Base-by-base conservation (phyloP, 1,139 yeast genomes). In the Entelexis sorbosivorans region DNA sequence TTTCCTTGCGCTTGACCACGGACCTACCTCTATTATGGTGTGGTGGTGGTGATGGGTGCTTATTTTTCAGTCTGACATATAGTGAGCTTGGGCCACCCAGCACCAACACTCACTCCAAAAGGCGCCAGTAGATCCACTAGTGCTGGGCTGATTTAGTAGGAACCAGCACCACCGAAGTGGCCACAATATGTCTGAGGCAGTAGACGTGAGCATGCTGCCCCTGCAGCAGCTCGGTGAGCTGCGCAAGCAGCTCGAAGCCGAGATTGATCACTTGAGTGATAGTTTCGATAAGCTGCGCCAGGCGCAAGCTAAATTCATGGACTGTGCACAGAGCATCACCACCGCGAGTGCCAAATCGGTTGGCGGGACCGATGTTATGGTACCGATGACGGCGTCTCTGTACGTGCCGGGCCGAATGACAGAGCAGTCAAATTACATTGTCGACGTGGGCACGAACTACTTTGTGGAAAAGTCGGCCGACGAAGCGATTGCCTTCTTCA, bases 371-470 rank as follows among this genome's bases (percentile, higher is more conserved):
- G 76, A 77, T 32, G 67, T 91, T 34, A 72, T 91, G 58, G 87
- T 93, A 1, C 98, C 99, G 7, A 73, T 93, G 58, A 87, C 97
- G 0, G 76, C 89, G 42, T 86, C 96, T 0, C 71, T 91, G 44
- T 91, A 93, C 61, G 83, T 91, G 28, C 95, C 96, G 1, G 99
- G 98, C 2, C 76, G 73, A 55, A 55, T 65, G 39, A 56, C 74
- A 77, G 52, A 73, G 74, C 76, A 76, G 44, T 76, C 81, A 56
- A 79, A 75, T 53, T 91, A 82, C 61, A 73, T 91, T 68, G 96
- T 93, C 17, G 99, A 91, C 64, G 82, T 91, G 40, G 99, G 99
- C 33, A 91, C 98, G 0, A 97, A 97, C 2, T 91, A 91, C 66
- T 91, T 77, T 64, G 93, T 88, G 31, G 96, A 87, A 61, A 93